Evolutionary conservation across 2,329 filamentous ascomycete genomes (phyloP).

Genomic region (Bipolaris bicolor): DNA sequence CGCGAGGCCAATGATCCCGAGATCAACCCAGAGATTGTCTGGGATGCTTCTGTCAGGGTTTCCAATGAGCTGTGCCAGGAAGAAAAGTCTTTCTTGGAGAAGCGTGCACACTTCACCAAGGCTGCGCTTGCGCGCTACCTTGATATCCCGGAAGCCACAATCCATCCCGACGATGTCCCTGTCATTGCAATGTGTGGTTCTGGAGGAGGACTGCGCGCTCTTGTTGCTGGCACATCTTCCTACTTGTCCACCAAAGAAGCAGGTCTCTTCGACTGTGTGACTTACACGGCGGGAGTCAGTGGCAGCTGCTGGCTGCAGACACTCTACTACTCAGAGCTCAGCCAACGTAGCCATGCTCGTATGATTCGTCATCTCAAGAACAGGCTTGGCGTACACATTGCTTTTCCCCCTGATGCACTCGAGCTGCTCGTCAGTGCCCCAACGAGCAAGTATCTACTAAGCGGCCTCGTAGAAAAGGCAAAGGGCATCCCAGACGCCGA

Average conservation of each 20-base stretch:
- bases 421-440: conserved; percentile 82
- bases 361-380: conserved; percentile 86
- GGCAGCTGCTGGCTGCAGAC: conserved; percentile 95
- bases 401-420: conserved; percentile 85
- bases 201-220: conserved; percentile 84
- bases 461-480: conserved; percentile 88
- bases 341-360: conserved; percentile 68
- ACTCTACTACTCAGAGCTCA: conserved; percentile 82
- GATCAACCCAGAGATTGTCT: conserved; percentile 84
- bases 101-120: conserved; percentile 70
- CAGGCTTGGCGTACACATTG: conserved; percentile 85
- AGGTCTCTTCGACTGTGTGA: conserved; percentile 90
- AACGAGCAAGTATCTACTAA: conserved; percentile 89
- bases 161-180: conserved; percentile 93
- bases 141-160: conserved; percentile 73
- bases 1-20: conserved; percentile 82
- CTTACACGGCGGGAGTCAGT: conserved; percentile 93
- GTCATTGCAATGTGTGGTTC: conserved; percentile 94
- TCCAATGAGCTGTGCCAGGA: conserved; percentile 82
- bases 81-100: conserved; percentile 75
- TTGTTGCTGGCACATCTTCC: conserved; percentile 89
- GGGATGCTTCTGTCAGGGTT: conserved; percentile 80
- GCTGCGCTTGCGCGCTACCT: conserved; percentile 83
- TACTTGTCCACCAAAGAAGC: conserved; percentile 83
- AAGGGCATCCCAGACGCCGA: conserved; percentile 79